Percentiles rank a stretch among this genome's conserved stretches.
These are phyloP conservation scores for Tricladium varicosporioides DNA, from an alignment of 2,329 filamentous ascomycete species.

Conservation along the genomic window DNA sequence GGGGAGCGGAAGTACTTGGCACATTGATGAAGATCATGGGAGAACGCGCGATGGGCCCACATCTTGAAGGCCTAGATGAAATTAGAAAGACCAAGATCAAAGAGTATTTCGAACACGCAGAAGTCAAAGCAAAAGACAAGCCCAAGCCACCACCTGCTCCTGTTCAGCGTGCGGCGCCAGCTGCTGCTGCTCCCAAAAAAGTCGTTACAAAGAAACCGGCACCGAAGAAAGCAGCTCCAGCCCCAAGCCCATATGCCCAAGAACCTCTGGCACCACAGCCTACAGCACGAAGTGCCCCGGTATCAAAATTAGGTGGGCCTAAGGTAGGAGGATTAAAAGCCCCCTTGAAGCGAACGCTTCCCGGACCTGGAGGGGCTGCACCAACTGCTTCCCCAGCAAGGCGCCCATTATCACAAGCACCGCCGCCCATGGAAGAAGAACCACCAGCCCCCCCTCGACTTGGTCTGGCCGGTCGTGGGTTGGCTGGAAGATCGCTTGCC, in stretches of 20 bases:
- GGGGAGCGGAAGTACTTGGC: conserved; percentile 87
- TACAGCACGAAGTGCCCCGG: conserved; percentile 47
- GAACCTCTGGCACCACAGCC: conserved; percentile 57
- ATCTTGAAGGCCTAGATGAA: conserved; percentile 89
- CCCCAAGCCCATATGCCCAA: conserved; percentile 43
- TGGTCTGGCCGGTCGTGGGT: conserved; percentile 55
- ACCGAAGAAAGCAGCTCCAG: conserved; percentile 47
- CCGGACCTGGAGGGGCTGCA: conserved; percentile 42
- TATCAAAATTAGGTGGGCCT: conserved; percentile 54
- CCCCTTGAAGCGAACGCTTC: conserved; percentile 54
- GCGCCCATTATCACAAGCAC: conserved; percentile 45
- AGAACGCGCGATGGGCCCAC: conserved; percentile 90
- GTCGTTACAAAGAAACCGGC: conserved; percentile 38
- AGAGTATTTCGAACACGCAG: conserved; percentile 79
- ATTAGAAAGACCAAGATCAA: conserved; percentile 95
- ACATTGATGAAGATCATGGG: conserved; percentile 99
- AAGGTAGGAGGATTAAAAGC: conserved; percentile 57
- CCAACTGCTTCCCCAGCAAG: conserved; percentile 45
- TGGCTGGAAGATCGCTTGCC: conserved; percentile 80
- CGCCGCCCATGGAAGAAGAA: conserved; percentile 44
- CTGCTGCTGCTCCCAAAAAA: conserved; percentile 45
- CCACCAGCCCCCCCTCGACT: conserved; percentile 28
- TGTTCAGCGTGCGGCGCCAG: conserved; percentile 48
- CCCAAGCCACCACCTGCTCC: conserved; percentile 74
- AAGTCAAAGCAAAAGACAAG: conserved; percentile 88